These are phyloP conservation scores for Penstemon eatonii DNA, from an alignment of 257 asterid genomes.

Conservation along the genomic window DNA sequence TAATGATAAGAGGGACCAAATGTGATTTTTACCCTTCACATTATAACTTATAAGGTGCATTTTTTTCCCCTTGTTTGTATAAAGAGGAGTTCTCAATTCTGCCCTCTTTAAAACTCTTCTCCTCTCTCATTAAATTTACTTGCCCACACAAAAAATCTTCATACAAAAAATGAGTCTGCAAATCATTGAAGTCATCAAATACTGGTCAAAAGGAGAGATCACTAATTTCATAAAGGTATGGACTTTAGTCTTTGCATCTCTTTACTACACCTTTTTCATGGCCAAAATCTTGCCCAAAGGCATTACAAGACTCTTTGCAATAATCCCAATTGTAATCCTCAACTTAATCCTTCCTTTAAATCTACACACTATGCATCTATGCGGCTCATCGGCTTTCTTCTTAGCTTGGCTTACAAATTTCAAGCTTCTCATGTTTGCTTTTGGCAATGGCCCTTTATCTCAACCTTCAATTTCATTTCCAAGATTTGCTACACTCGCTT, in stretches of 20 bases:
- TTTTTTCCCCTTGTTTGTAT: too few relatives aligned
- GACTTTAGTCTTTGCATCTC: conserved; percentile 36
- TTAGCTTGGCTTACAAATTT: conserved; percentile 50
- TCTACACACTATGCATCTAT: conserved; percentile 48
- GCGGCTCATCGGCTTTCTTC: conserved; percentile 41
- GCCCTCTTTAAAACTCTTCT: too few relatives aligned
- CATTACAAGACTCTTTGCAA: conserved; percentile 22
- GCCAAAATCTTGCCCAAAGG: conserved; percentile 34
- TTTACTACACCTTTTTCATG: conserved; percentile 32
- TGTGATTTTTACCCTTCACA: too few relatives aligned
- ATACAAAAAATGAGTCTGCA: not conserved
- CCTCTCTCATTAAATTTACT: not conserved
- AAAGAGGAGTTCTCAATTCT: too few relatives aligned
- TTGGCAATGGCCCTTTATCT: conserved; percentile 42
- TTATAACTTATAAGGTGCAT: too few relatives aligned
- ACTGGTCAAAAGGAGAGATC: conserved; percentile 40
- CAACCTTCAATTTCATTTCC: conserved; percentile 27
- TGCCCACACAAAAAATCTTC: not conserved
- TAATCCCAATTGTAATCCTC: conserved; percentile 38
- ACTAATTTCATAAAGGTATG: conserved; percentile 41
- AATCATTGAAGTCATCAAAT: conserved; percentile 23
- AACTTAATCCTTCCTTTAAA: conserved; percentile 39
- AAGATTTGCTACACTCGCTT: conserved; percentile 32
- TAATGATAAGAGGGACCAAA: too few relatives aligned
- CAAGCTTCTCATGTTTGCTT: conserved; percentile 45